Conservation (phyloP, 345 rosid species). For the Salix viminalis region DNA sequence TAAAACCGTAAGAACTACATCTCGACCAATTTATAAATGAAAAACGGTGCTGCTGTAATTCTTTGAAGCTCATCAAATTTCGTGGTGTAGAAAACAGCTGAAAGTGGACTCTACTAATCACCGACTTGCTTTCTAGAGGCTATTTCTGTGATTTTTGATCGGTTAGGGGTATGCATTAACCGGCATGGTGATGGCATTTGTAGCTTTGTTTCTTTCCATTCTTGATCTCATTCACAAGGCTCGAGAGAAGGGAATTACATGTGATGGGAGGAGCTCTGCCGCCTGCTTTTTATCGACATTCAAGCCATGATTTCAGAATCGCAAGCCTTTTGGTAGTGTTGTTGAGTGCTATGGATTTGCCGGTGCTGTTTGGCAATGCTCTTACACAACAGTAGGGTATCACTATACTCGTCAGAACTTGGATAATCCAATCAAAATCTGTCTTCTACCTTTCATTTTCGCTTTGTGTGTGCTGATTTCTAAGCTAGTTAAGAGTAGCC, state of each 20-base stretch:
- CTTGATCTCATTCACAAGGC: background rate
- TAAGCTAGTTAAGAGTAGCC: background rate
- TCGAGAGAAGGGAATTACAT: background rate
- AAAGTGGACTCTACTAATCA: background rate
- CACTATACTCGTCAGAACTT: background rate
- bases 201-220: background rate
- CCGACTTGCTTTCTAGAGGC: slow-evolving; percentile 1
- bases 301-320: background rate
- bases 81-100: background rate
- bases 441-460: background rate
- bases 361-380: slow-evolving; percentile 2
- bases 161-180: background rate
- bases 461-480: background rate
- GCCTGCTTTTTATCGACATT: too few relatives aligned
- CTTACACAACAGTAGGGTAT: background rate
- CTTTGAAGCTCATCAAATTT: too few relatives aligned
- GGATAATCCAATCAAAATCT: slow-evolving; percentile 6
- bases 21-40: background rate
- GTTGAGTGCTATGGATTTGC: background rate
- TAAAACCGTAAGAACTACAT: background rate
- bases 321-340: background rate
- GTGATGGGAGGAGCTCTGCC: background rate
- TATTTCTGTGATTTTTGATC: slow-evolving; percentile 1
- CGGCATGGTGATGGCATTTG: background rate
- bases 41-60: background rate